Conservation (phyloP, 495 filamentous ascomycete species). For the Gamarada debralockiae region DNA sequence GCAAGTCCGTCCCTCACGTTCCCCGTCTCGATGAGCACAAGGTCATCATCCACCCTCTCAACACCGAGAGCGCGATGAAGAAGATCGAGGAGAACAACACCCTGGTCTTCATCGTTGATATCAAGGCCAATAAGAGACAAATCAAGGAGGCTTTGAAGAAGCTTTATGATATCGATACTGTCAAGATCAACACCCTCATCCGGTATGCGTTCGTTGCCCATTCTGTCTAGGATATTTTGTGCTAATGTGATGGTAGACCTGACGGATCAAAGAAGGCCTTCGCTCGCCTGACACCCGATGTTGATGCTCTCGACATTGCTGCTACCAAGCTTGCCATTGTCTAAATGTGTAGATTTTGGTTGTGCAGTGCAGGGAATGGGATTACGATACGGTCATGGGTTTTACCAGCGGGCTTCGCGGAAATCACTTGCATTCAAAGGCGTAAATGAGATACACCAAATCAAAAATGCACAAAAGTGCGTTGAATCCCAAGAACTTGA, state of each 20-base stretch:
- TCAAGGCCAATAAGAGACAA: slow-evolving; percentile 99
- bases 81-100: slow-evolving; percentile 99
- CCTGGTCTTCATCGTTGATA: slow-evolving; percentile 95
- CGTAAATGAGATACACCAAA: slow-evolving; percentile 29
- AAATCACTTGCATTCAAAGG: slow-evolving; percentile 25
- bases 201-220: slow-evolving; percentile 63
- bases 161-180: slow-evolving; percentile 94
- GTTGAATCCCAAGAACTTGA: slow-evolving; percentile 9
- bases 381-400: slow-evolving; percentile 17
- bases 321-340: slow-evolving; percentile 98
- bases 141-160: slow-evolving; percentile 98
- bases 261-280: slow-evolving; percentile 99
- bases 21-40: slow-evolving; percentile 92
- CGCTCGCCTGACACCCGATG: slow-evolving; percentile 88
- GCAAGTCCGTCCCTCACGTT: slow-evolving; percentile 86
- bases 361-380: slow-evolving; percentile 16
- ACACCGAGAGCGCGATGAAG: slow-evolving; percentile 99
- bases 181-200: slow-evolving; percentile 99
- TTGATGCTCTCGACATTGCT: slow-evolving; percentile 98
- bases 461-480: slow-evolving; percentile 15
- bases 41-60: slow-evolving; percentile 81
- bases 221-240: not conserved
- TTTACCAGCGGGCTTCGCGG: slow-evolving; percentile 10
- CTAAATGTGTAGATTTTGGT: slow-evolving; percentile 45
- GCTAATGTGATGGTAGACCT: slow-evolving; percentile 51